These are phyloP conservation scores for Medicago arabica DNA, from an alignment of 306 rosid species.

Conservation along the genomic window DNA sequence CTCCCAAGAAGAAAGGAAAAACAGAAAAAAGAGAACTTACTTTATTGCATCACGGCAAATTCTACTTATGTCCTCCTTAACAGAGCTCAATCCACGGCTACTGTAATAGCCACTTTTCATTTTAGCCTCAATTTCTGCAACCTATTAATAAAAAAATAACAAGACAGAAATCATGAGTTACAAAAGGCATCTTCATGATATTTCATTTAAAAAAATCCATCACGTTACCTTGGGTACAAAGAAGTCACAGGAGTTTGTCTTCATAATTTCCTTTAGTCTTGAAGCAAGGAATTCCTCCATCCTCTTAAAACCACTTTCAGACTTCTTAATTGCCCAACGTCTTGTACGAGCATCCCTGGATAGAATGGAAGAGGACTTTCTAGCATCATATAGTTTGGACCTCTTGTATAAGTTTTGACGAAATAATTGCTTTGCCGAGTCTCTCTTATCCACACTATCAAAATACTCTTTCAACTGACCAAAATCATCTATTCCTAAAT, in stretches of 20 bases:
- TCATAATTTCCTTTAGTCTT: constrained; percentile 88
- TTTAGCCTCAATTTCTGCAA: constrained; percentile 91
- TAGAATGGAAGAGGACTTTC: constrained; percentile 93
- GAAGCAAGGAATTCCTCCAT: constrained; percentile 93
- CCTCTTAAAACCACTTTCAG: constrained; percentile 91
- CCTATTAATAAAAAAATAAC: constrained; percentile 55
- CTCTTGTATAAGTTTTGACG: constrained; percentile 90
- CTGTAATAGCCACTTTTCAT: constrained; percentile 84
- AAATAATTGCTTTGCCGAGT: constrained; percentile 77
- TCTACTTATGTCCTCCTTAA: constrained; percentile 92
- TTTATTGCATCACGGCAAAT: constrained; percentile 98
- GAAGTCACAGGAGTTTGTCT: constrained; percentile 77
- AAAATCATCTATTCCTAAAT: constrained; percentile 76
- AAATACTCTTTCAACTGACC: constrained; percentile 92
- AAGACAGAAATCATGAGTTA: constrained; percentile 24
- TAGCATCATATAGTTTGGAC: constrained; percentile 92
- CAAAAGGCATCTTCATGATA: constrained; percentile 19
- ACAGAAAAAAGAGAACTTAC: constrained; percentile 53
- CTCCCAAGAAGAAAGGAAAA: constrained; percentile 20
- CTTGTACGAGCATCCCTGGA: constrained; percentile 99
- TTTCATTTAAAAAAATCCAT: constrained; percentile 14
- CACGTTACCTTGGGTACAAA: constrained; percentile 86
- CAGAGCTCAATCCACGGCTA: constrained; percentile 82
- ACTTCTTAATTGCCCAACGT: constrained; percentile 93
- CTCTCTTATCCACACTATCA: constrained; percentile 95